Percentiles rank a stretch among this genome's conserved stretches.
Evolutionary conservation across 176 grass and related monocot species (phyloP).

Genomic region (Pharus latifolius): DNA sequence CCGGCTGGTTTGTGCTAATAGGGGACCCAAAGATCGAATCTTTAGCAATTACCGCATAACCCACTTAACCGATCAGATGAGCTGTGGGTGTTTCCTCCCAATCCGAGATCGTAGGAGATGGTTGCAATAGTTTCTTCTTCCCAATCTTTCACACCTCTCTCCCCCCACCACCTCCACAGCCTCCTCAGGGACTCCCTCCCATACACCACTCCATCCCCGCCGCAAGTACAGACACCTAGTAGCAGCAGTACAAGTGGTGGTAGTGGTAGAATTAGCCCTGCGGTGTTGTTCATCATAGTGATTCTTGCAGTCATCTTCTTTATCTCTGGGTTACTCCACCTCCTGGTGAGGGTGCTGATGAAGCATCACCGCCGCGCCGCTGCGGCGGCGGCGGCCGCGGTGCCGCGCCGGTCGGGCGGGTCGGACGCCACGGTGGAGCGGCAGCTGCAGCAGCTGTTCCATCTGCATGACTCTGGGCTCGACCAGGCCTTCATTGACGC

Average conservation of each 20-base stretch:
- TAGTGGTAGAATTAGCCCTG: constrained; percentile 46
- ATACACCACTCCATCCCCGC: neutral
- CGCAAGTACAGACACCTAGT: constrained; percentile 4
- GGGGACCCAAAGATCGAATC: neutral
- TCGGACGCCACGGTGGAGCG: constrained; percentile 33
- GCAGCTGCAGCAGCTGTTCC: constrained; percentile 66
- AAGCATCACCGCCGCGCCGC: constrained; percentile 32
- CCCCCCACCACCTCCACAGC: neutral
- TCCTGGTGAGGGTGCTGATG: constrained; percentile 46
- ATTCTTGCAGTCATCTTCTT: constrained; percentile 62
- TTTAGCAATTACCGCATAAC: neutral
- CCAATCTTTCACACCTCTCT: neutral
- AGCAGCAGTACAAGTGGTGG: neutral
- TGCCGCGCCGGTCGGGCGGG: neutral
- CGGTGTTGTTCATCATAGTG: constrained; percentile 59
- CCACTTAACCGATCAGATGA: constrained; percentile 11
- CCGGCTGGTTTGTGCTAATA: constrained; percentile 1
- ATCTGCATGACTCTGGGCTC: constrained; percentile 59
- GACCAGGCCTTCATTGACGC: constrained; percentile 59
- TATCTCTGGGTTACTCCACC: constrained; percentile 62
- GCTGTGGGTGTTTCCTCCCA: constrained; percentile 17
- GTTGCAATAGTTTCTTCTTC: constrained; percentile 6
- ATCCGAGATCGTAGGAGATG: constrained; percentile 30
- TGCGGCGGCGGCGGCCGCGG: neutral
- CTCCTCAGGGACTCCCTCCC: constrained; percentile 9